Evolutionary conservation across 2,329 filamentous ascomycete genomes (phyloP).

Genomic region (Phoma sp.): DNA sequence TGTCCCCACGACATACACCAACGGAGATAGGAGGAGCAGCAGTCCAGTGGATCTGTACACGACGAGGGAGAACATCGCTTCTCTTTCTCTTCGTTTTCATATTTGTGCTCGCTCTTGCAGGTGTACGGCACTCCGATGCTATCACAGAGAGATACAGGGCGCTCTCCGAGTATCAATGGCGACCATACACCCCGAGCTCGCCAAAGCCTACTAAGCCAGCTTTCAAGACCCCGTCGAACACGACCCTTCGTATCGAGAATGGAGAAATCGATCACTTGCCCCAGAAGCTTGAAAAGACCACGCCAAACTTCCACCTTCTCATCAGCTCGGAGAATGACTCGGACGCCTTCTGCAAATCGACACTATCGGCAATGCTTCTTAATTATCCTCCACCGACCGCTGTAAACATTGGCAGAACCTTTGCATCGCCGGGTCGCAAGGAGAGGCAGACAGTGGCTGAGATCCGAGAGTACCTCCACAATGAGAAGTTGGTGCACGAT

Average conservation of each 20-base stretch:
- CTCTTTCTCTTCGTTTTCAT: slow-evolving; percentile 27
- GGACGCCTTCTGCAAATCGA: slow-evolving; percentile 61
- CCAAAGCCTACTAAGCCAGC: slow-evolving; percentile 35
- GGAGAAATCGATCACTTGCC: slow-evolving; percentile 37
- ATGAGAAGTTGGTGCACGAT: slow-evolving; percentile 56
- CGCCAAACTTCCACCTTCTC: slow-evolving; percentile 60
- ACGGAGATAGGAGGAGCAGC: slow-evolving; percentile 34
- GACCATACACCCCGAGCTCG: slow-evolving; percentile 29
- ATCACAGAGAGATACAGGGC: slow-evolving; percentile 36
- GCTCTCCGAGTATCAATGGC: slow-evolving; percentile 41
- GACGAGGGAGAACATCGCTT: slow-evolving; percentile 38
- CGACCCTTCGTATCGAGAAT: slow-evolving; percentile 43
- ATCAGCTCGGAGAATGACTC: slow-evolving; percentile 58
- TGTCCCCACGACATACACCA: slow-evolving; percentile 34
- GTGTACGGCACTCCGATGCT: slow-evolving; percentile 21
- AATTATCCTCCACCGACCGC: slow-evolving; percentile 65
- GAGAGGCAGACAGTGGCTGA: slow-evolving; percentile 55
- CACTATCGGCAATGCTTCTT: slow-evolving; percentile 64
- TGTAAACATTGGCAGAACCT: slow-evolving; percentile 52
- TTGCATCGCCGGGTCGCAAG: slow-evolving; percentile 33
- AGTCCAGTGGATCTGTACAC: slow-evolving; percentile 36
- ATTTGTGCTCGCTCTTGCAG: slow-evolving; percentile 23
- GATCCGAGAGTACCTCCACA: slow-evolving; percentile 56
- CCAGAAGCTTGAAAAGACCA: slow-evolving; percentile 38
- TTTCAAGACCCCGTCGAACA: slow-evolving; percentile 41